Conservation (phyloP, 2,329 filamentous ascomycete species). For the Sarocladium oryzae region DNA sequence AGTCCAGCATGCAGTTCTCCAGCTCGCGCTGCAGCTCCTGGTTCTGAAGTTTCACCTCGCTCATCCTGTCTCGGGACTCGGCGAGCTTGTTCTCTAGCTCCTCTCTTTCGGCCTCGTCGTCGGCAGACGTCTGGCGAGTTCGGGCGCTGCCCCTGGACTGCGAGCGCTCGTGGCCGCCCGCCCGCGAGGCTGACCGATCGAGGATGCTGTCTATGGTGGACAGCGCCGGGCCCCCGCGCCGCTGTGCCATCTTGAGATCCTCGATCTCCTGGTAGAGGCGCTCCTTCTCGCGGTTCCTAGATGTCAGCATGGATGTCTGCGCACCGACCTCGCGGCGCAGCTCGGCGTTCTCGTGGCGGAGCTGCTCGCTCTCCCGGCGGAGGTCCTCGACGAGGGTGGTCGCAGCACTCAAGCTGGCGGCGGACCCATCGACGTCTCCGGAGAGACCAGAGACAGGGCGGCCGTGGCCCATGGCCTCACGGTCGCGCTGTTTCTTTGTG, state of each 20-base stretch:
- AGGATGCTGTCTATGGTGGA: conserved; percentile 82
- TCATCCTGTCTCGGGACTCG: conserved; percentile 78
- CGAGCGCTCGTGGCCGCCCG: conserved; percentile 61
- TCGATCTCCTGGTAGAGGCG: conserved; percentile 95
- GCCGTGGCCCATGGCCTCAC: conserved; percentile 36
- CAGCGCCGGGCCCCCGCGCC: conserved; percentile 57
- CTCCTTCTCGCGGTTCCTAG: conserved; percentile 90
- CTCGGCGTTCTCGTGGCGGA: conserved; percentile 89
- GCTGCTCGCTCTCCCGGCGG: conserved; percentile 60
- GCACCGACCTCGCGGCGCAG: conserved; percentile 87
- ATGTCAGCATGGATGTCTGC: conserved; percentile 96
- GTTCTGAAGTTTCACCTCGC: conserved; percentile 79
- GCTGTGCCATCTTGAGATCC: conserved; percentile 82
- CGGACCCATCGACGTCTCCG: conserved; percentile 43
- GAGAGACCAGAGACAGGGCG: conserved; percentile 45
- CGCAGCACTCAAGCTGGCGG: conserved; percentile 48
- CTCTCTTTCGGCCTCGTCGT: conserved; percentile 74
- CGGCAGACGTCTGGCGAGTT: conserved; percentile 52
- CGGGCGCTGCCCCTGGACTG: conserved; percentile 67
- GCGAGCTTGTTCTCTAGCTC: conserved; percentile 80
- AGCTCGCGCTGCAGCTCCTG: conserved; percentile 82
- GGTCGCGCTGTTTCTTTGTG: conserved; percentile 43
- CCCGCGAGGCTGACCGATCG: conserved; percentile 86
- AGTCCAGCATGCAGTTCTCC: conserved; percentile 71
- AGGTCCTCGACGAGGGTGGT: conserved; percentile 73